Evolutionary conservation across 768 basidiomycete species (phyloP).

Genomic region (Macrocybe gigantea): DNA sequence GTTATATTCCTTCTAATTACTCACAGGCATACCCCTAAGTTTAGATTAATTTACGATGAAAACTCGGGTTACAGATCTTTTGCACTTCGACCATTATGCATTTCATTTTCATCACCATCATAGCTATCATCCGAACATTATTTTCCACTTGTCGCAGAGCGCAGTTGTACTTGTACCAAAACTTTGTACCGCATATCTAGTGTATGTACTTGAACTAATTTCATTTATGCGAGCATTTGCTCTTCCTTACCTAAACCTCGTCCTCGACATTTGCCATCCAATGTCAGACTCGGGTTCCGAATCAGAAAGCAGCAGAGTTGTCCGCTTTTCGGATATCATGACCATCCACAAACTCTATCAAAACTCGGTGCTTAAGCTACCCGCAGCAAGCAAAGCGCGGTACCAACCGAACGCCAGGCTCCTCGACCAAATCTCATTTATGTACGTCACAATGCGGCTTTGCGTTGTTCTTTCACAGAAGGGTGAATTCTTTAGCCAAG

Average conservation of each 20-base stretch:
- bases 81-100: too few species aligned
- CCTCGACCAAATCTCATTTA: conserved; percentile 60
- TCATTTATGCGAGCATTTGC: too few species aligned
- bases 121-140: too few species aligned
- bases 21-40: neutral
- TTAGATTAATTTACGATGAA: conserved; percentile 5
- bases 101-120: too few species aligned
- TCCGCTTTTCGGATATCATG: conserved; percentile 41
- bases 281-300: neutral
- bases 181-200: too few species aligned
- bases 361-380: conserved; percentile 28
- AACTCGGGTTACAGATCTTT: conserved; percentile 1
- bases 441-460: conserved; percentile 36
- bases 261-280: too few species aligned
- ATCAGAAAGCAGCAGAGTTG: conserved; percentile 16
- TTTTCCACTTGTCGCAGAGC: too few species aligned
- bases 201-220: too few species aligned
- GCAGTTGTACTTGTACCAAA: too few species aligned
- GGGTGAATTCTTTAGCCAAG: conserved; percentile 42
- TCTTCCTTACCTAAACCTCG: too few species aligned
- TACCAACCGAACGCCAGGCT: conserved; percentile 31
- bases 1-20: conserved; percentile 6
- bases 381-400: conserved; percentile 24
- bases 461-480: conserved; percentile 1
- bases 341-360: conserved; percentile 54